Evolutionary conservation across 345 rosid genomes (phyloP).

Genomic region (Eucalyptus erythrocorys): DNA sequence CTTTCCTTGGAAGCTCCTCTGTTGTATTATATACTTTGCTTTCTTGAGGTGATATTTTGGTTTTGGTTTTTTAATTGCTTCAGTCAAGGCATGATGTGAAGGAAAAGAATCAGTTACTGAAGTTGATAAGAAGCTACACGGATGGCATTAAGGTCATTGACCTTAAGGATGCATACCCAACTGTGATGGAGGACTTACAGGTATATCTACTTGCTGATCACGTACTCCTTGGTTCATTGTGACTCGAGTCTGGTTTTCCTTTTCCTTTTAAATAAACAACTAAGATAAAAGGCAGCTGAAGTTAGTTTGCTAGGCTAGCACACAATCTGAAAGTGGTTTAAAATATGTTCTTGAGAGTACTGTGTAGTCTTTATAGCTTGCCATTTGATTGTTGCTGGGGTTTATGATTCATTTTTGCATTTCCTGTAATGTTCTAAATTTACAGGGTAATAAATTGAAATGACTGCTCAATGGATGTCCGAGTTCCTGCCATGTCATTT

Average conservation of each 20-base stretch:
- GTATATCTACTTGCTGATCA: constrained; percentile 12
- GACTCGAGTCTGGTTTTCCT: not conserved
- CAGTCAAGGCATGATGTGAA: constrained; percentile 70
- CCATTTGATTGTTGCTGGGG: not conserved
- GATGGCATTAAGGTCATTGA: constrained; percentile 66
- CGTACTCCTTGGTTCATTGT: not conserved
- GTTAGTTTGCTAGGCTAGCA: not conserved
- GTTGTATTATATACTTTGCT: not conserved
- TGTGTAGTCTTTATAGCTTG: not conserved
- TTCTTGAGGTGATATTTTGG: not conserved
- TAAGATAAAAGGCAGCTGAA: not conserved
- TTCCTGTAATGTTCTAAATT: not conserved
- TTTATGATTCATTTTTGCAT: not conserved
- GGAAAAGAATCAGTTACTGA: constrained; percentile 50
- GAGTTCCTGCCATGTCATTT: not conserved
- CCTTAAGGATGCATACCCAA: constrained; percentile 79
- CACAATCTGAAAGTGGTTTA: not conserved
- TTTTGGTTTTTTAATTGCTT: not conserved
- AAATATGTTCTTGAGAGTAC: not conserved
- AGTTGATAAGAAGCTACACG: constrained; percentile 37
- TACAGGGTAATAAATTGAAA: not conserved
- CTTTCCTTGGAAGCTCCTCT: not conserved
- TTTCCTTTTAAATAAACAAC: not conserved
- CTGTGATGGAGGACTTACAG: constrained; percentile 74
- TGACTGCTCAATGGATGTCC: not conserved